Evolutionary conservation across 1,284 basidiomycete genomes (phyloP), one percentile per base, ranked within the genome.

Genomic region (Microbotryomycetes sp.): DNA sequence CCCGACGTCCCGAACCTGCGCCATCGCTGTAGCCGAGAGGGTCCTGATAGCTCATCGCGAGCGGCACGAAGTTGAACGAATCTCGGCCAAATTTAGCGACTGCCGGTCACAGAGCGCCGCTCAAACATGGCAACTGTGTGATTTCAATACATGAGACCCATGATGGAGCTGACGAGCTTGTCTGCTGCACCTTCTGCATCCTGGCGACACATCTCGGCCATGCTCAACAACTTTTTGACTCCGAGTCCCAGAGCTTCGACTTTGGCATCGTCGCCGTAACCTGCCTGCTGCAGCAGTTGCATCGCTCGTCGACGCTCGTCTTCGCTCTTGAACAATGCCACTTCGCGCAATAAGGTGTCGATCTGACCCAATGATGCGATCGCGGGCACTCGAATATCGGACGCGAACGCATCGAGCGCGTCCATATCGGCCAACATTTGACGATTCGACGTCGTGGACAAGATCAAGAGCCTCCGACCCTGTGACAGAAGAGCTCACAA

Each of bases 201-300:
- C 78, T 97, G 92, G 71, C 93, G 82, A 48, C 93, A 90, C 93
- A 97, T 97, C 80, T 99, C 94, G 25, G 93, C 83, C 65, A 91
- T 83, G 60, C 86, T 92, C 72, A 99, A 76, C 73, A 99, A 75
- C 78, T 90, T 92, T 83, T 97, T 97, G 72, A 99, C 85, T 5
- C 94, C 96, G 58, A 98, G 86, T 23, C 46, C 30, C 54, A 67
- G 25, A 70, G 54, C 53, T 87, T 85, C 71, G 93, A 70, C 50
- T 79, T 55, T 78, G 22, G 81, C 81, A 6, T 82, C 76, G 74
- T 74, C 77, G 3, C 78, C 83, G 69, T 94, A 86, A 14, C 89
- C 89, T 1, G 90, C 88, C 61, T 88, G 83, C 28, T 81, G 77
- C 26, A 97, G 78, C 77, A 89, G 83, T 42, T 77, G 76, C 68